Conservation (phyloP, 2,329 filamentous ascomycete genomes). For the Trichoderma oligosporum region DNA sequence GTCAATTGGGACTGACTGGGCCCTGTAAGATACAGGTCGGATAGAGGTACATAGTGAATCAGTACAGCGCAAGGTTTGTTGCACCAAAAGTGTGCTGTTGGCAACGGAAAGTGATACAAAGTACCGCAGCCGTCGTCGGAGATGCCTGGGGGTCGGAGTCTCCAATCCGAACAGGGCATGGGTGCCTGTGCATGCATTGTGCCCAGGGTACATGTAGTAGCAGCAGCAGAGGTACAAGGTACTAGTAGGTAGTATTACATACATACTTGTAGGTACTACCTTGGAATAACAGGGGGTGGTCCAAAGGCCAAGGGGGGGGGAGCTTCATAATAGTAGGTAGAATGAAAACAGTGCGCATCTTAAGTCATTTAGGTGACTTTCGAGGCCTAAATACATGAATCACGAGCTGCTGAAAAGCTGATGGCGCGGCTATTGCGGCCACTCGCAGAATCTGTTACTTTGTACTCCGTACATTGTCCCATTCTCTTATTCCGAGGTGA, state of each 20-base stretch:
- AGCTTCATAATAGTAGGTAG: not conserved
- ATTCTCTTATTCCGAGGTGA: not conserved
- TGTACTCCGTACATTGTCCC: not conserved
- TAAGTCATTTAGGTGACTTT: not conserved
- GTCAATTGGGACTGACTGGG: not conserved
- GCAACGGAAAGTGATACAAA: not conserved
- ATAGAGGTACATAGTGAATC: conserved; percentile 7
- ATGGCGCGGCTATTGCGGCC: not conserved
- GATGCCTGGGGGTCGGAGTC: not conserved
- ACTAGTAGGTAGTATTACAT: too few species aligned
- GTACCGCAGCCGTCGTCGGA: not conserved
- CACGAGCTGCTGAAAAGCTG: not conserved
- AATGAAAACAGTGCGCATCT: not conserved
- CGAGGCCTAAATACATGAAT: not conserved
- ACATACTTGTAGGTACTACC: too few species aligned
- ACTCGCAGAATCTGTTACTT: too few species aligned
- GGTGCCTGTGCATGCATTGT: too few species aligned
- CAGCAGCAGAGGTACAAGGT: too few species aligned
- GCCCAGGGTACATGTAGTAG: too few species aligned
- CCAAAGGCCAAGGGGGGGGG: too few species aligned
- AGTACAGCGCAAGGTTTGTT: conserved; percentile 2
- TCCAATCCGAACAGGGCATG: too few species aligned
- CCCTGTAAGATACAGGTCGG: not conserved
- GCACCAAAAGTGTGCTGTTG: not conserved
- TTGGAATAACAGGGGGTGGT: too few species aligned